Conservation (phyloP, 1,284 basidiomycete genomes). For the Sporisorium iseilematis-ciliati region DNA sequence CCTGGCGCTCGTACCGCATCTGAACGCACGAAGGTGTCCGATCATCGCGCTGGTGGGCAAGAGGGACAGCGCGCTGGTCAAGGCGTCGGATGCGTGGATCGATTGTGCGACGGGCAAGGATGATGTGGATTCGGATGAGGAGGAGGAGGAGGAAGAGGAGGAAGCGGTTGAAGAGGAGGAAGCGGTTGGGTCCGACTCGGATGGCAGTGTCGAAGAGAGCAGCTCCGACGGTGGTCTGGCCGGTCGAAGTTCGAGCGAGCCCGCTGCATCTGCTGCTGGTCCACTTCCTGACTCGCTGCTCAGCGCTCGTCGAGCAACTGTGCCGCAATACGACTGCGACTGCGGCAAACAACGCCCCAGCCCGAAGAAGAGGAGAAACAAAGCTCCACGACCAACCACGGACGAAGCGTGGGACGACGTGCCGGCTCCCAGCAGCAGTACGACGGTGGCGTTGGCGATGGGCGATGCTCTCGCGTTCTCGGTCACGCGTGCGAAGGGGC, state of each 20-base stretch:
- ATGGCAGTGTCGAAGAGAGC: background rate
- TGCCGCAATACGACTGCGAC: constrained; percentile 14
- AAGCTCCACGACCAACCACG: constrained; percentile 25
- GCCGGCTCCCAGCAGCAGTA: constrained; percentile 70
- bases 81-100: constrained; percentile 67
- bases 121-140: constrained; percentile 57
- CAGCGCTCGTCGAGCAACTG: constrained; percentile 13
- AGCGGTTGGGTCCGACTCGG: background rate
- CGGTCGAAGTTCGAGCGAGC: constrained; percentile 13
- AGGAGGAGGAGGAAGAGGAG: constrained; percentile 22
- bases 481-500: constrained; percentile 54
- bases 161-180: constrained; percentile 13
- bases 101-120: constrained; percentile 65
- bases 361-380: constrained; percentile 2
- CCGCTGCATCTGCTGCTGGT: background rate
- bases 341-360: constrained; percentile 11
- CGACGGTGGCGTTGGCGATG: constrained; percentile 70
- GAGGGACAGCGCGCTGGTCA: constrained; percentile 64
- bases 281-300: background rate
- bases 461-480: constrained; percentile 70
- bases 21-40: constrained; percentile 62
- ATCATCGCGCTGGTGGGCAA: constrained; percentile 69
- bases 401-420: constrained; percentile 57
- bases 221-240: constrained; percentile 2
- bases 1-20: constrained; percentile 67